Base-by-base conservation (phyloP, 2,329 filamentous ascomycete species). In the Pseudogymnoascus sp. region DNA sequence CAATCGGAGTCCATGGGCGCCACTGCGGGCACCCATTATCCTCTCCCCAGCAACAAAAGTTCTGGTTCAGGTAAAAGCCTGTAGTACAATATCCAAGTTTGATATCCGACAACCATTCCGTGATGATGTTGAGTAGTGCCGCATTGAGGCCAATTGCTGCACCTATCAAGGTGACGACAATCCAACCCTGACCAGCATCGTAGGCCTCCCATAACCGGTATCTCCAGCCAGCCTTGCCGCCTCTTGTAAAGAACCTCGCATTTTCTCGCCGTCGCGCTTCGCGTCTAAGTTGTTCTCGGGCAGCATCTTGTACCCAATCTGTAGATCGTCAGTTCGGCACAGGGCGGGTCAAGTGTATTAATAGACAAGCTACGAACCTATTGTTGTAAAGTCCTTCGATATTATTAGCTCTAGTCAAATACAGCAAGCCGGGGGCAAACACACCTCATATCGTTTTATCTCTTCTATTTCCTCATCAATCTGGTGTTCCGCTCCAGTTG, bases 221-320 rank as follows among this genome's bases (percentile, higher is more conserved):
- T 73, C 90, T 83, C 92, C 93, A 97, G 65, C 88, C 89, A 62
- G 78, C 78, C 66, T 86, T 82, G 33, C 88, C 85, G 35, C 84
- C 83, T 65, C 83, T 79, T 62, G 85, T 82, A 66, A 91, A 87
- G 75, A 90, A 89, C 65, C 90, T 86, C 2, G 84, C 86, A 6
- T 88, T 86, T 70, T 88, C 86, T 74, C 86, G 88, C 71, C 90
- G 84, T 69, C 89, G 83, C 59, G 89, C 83, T 70, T 90, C 90
- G 66, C 93, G 86, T 63, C 93, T 86, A 56, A 90, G 80, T 74
- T 96, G 91, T 75, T 97, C 95, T 67, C 93, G 88, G 35, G 92
- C 89, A 10, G 93, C 93, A 83, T 99, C 95, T 75, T 99, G 93
- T 0, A 99, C 93, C 95, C 95, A 99, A 77, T 99, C 95, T 85